Conservation (phyloP, 2,329 filamentous ascomycete species). For the Aspergillus awamori region DNA sequence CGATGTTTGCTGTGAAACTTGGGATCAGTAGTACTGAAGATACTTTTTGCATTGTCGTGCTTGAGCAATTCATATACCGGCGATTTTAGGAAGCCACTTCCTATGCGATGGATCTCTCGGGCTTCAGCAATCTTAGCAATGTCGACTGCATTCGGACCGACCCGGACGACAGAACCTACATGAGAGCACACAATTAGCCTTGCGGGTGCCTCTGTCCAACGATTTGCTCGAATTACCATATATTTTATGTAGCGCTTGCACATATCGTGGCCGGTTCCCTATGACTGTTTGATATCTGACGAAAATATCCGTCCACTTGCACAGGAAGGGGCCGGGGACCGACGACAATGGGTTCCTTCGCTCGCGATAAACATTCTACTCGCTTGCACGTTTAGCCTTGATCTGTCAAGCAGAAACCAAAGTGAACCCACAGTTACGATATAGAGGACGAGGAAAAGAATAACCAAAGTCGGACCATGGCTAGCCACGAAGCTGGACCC, state of each 20-base stretch:
- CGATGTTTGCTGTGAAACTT: conserved; percentile 37
- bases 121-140: conserved; percentile 44
- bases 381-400: background rate
- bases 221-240: conserved; percentile 12
- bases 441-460: background rate
- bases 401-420: background rate
- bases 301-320: conserved; percentile 17
- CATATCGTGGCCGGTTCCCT: conserved; percentile 18
- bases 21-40: conserved; percentile 49
- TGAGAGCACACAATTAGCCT: background rate
- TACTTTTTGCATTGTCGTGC: conserved; percentile 23
- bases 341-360: conserved; percentile 1
- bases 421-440: background rate
- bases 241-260: conserved; percentile 19
- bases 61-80: conserved; percentile 34
- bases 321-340: conserved; percentile 15
- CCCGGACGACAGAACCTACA: conserved; percentile 37
- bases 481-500: background rate
- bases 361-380: background rate
- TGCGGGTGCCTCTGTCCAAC: background rate
- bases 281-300: conserved; percentile 12
- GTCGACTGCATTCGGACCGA: conserved; percentile 30
- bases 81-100: conserved; percentile 38
- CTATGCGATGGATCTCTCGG: conserved; percentile 40
- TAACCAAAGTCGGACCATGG: background rate